A percentile compares a stretch with the other conserved stretches of the same genome.
These are phyloP conservation scores for Solanum sitiens DNA, from an alignment of 257 asterid genomes.

Conservation along the genomic window DNA sequence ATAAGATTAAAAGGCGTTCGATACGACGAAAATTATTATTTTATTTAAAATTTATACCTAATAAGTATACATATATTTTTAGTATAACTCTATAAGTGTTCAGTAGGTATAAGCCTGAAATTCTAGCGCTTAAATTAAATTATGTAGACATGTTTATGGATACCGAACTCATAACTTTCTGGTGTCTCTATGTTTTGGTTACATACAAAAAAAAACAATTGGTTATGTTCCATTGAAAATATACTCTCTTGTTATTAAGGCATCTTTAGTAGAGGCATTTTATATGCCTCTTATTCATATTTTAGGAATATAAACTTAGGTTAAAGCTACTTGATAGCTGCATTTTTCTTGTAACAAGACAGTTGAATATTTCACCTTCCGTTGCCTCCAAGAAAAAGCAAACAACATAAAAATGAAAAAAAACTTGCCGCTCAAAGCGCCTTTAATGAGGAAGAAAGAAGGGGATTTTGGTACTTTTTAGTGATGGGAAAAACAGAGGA, in stretches of 20 bases:
- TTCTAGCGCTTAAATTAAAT: background rate
- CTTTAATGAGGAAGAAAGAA: background rate
- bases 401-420: background rate
- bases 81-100: background rate
- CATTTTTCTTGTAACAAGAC: background rate
- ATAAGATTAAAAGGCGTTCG: background rate
- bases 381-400: background rate
- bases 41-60: background rate
- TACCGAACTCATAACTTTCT: background rate
- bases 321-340: background rate
- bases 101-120: background rate
- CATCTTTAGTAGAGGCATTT: background rate
- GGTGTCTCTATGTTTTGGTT: background rate
- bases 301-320: background rate
- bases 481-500: slow-evolving; percentile 18
- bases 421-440: background rate
- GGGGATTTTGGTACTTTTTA: background rate
- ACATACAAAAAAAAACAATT: background rate
- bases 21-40: background rate
- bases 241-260: background rate
- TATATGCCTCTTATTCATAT: background rate
- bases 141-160: background rate
- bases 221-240: background rate
- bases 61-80: background rate
- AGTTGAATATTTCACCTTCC: background rate